Conservation (phyloP, 176 grass and related monocot species). For the Oryza brachyantha region DNA sequence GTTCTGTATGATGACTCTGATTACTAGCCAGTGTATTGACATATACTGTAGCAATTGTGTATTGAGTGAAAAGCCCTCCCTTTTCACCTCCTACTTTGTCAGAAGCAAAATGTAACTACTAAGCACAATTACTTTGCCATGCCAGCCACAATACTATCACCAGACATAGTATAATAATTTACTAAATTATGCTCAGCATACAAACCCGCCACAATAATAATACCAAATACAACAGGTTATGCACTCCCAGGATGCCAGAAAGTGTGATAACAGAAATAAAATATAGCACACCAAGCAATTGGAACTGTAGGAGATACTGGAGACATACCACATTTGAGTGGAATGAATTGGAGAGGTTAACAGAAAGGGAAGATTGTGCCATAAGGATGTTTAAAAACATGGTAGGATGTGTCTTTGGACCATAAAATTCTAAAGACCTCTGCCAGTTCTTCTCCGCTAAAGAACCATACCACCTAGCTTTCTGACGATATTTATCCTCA, state of each 20-base stretch:
- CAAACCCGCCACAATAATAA: background rate
- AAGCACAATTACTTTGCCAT: background rate
- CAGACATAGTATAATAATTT: conserved; percentile 3
- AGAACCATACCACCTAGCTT: conserved; percentile 82
- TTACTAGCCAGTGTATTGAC: background rate
- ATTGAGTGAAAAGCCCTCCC: background rate
- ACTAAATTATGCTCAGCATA: background rate
- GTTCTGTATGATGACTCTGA: background rate
- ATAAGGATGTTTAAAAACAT: conserved; percentile 94
- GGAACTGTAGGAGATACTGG: background rate
- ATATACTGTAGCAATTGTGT: background rate
- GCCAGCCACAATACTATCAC: background rate
- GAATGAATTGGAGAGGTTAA: conserved; percentile 54
- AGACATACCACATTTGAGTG: conserved; percentile 63
- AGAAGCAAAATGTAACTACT: conserved; percentile 8
- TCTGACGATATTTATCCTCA: conserved; percentile 76
- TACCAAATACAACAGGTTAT: conserved; percentile 2
- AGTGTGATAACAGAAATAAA: background rate
- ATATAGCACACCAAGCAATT: conserved; percentile 18
- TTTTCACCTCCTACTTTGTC: background rate
- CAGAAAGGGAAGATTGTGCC: conserved; percentile 67
- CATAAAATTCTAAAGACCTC: conserved; percentile 79
- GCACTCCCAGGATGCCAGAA: background rate
- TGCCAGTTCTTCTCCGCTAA: conserved; percentile 88
- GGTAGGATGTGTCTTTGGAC: conserved; percentile 73